Evolutionary conservation across 371 early-diverging fungal genomes (phyloP), one percentile per base, ranked within the genome.

Genomic region (Zancudomyces culisetae): DNA sequence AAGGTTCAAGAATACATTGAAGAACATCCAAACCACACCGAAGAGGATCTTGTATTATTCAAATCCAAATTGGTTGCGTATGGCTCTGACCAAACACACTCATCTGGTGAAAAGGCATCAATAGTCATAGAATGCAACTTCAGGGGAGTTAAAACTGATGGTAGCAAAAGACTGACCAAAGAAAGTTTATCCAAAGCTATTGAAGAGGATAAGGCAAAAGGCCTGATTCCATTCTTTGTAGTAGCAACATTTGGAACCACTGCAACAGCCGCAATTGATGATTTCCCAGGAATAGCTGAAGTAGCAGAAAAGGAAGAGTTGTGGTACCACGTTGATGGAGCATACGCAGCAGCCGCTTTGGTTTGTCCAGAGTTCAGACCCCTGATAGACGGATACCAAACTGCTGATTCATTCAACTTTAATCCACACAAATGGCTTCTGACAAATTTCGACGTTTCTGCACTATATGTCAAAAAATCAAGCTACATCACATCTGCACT

Each of bases 401-500:
- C 51, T 3, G 70, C 62, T 1, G 70, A 77, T 50, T 76, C 77
- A 21, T 76, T 75, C 52, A 59, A 59, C 50, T 64, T 77, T 48
- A 78, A 79, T 48, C 56, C 68, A 24, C 79, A 78, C 60, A 78
- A 78, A 58, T 75, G 73, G 76, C 54, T 76, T 61, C 56, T 74
- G 42, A 66, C 68, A 4, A 73, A 66, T 45, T 70, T 74, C 57
- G 71, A 73, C 49, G 71, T 66, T 51, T 69, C 70, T 3, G 60
- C 67, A 21, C 45, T 77, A 58, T 77, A 68, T 69, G 56, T 66
- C 3, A 55, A 56, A 29, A 55, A 69, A 45, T 47, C 60, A 2
- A 51, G 42, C 2, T 39, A 58, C 4, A 45, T 72, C 21, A 55
- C 52, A 41, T 48, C 56, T 19, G 61, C 67, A 6, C 60, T 73